Evolutionary conservation across 2,329 filamentous ascomycete species (phyloP), one percentile per base, ranked within the genome.

Genomic region (Stachybotrys chartarum): DNA sequence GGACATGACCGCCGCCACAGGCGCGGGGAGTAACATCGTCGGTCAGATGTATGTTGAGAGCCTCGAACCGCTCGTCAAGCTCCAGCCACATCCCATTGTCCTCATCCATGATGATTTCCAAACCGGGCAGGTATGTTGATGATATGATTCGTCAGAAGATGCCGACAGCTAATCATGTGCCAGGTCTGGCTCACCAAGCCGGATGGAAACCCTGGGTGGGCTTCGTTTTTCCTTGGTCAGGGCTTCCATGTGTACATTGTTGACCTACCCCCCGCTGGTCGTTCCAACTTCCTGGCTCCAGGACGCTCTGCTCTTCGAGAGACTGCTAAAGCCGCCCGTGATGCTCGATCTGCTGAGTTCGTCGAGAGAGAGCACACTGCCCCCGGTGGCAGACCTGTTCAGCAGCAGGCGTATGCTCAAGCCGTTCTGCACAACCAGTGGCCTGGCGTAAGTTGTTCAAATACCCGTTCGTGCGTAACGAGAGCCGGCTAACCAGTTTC

Each of bases 151-250:
- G 24, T 24, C 24, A 24, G 24, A 24, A 24, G 24, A 24, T 24
- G 24, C 24, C 24, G 24, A 24, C 24, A 24, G 2, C 4, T 24
- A 4, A 24, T 4, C 49, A 48, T 2, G 10, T 8, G 18, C 5
- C 5, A 74, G 70, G 63, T 73, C 51, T 77, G 71, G 70, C 61
- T 75, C 14, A 73, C 73, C 44, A 81, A 77, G 17, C 77, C 79
- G 6, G 76, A 80, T 54, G 70, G 72, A 14, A 60, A 67, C 1
- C 66, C 68, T 1, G 77, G 77, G 8, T 80, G 77, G 77, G 72
- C 75, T 0, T 70, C 71, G 0, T 74, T 65, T 53, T 80, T 80
- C 50, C 60, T 77, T 1, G 59, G 60, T 0, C 59, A 68, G 30
- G 76, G 76, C 3, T 75, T 75, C 51, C 64, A 64, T 2, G 72